Evolutionary conservation across 2,329 filamentous ascomycete species (phyloP).

Genomic region (Juglanconis sp.): DNA sequence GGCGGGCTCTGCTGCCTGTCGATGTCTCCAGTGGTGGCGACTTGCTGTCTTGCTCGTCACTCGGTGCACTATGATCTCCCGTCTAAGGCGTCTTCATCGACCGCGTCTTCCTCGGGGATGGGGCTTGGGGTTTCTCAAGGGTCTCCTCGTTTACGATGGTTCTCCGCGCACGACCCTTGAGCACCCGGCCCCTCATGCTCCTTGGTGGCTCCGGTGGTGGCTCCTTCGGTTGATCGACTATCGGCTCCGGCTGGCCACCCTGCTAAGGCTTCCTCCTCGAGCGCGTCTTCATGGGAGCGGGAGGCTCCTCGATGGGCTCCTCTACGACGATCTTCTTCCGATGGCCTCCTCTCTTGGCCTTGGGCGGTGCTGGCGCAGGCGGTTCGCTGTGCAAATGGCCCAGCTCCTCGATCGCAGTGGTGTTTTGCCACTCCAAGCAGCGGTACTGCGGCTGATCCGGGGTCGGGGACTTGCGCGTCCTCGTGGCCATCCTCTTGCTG

Average conservation of each 20-base stretch:
- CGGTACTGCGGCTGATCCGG: slow-evolving; percentile 45
- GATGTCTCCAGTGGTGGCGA: background rate
- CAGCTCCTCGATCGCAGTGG: slow-evolving; percentile 53
- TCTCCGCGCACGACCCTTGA: background rate
- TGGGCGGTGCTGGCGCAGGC: slow-evolving; percentile 46
- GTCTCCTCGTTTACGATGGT: too few relatives aligned
- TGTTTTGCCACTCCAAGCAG: slow-evolving; percentile 55
- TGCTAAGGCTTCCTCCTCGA: slow-evolving; percentile 12
- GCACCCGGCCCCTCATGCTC: background rate
- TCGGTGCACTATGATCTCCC: background rate
- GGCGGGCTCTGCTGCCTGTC: background rate
- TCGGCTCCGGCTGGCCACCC: background rate
- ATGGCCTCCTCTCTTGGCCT: slow-evolving; percentile 45
- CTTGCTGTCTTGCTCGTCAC: background rate
- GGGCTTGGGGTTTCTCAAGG: background rate
- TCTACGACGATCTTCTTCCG: slow-evolving; percentile 43
- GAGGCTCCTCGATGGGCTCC: slow-evolving; percentile 9
- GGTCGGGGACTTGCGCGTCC: slow-evolving; percentile 44
- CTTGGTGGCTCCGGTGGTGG: too few relatives aligned
- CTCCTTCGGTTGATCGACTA: background rate
- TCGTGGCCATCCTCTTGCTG: slow-evolving; percentile 43
- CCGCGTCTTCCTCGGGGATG: background rate
- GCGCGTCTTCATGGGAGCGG: slow-evolving; percentile 15
- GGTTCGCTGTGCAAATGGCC: slow-evolving; percentile 57
- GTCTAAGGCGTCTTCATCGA: background rate